Conservation (phyloP, 345 rosid species). For the Rhodomyrtus tomentosa region DNA sequence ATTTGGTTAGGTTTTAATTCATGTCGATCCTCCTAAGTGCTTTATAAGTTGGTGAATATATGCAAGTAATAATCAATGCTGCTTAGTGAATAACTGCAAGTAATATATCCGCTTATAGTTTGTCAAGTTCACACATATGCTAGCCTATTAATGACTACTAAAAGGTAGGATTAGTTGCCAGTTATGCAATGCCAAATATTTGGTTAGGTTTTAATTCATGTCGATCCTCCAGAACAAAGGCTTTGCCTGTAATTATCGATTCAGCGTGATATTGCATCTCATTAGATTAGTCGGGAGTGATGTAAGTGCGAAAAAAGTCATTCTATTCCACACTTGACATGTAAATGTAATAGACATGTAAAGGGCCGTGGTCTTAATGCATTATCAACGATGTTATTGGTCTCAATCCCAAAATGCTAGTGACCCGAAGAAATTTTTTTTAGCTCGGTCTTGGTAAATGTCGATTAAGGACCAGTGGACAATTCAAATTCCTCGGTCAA, state of each 20-base stretch:
- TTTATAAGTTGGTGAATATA: no score
- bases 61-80: no score
- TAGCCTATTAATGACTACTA: no score
- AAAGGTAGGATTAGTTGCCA: no score
- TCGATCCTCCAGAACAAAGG: not conserved
- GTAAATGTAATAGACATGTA: not conserved
- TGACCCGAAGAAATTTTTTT: not conserved
- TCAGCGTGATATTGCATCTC: not conserved
- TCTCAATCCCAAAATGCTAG: not conserved
- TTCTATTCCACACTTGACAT: no score
- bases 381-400: not conserved
- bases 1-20: not conserved
- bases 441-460: not conserved
- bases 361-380: not conserved
- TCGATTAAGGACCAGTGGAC: not conserved
- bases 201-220: no score
- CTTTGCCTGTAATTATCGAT: not conserved
- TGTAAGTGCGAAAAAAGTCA: no score
- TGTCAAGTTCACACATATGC: no score
- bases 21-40: no score
- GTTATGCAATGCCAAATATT: no score
- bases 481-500: not conserved
- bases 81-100: no score
- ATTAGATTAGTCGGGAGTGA: not conserved
- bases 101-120: no score